phyloP scores from a whole-genome alignment of 2,329 filamentous ascomycete species.

The Paracoccidioides brasiliensis region DNA sequence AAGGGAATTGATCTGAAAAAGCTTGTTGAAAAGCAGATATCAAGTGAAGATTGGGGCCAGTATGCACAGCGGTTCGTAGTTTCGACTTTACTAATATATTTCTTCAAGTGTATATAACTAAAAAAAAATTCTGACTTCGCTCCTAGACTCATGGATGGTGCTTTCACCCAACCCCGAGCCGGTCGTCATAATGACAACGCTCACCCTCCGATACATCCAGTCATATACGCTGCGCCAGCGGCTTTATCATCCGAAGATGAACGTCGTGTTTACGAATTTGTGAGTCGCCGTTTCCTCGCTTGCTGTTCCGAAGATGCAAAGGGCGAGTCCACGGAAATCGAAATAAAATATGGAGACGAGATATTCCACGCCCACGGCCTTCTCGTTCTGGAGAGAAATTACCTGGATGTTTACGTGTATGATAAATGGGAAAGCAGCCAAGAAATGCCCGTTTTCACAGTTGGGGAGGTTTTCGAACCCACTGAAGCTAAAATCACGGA shows the following conservation, averaged over 20 bases:
- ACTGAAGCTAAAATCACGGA: slow-evolving; percentile 80
- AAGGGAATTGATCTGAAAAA: slow-evolving; percentile 70
- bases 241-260: slow-evolving; percentile 50
- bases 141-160: slow-evolving; percentile 52
- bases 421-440: slow-evolving; percentile 90
- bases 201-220: slow-evolving; percentile 91
- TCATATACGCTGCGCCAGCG: slow-evolving; percentile 60
- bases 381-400: slow-evolving; percentile 76
- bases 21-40: slow-evolving; percentile 71
- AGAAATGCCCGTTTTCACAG: slow-evolving; percentile 63
- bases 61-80: slow-evolving; percentile 53
- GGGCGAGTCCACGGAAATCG: slow-evolving; percentile 72
- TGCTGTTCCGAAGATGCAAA: slow-evolving; percentile 92
- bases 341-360: slow-evolving; percentile 73
- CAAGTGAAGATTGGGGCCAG: slow-evolving; percentile 61
- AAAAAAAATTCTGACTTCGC: slow-evolving; percentile 2
- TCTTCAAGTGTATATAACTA: not conserved
- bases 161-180: slow-evolving; percentile 66
- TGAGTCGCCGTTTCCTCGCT: slow-evolving; percentile 80
- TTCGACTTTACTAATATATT: not conserved
- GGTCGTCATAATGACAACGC: slow-evolving; percentile 91
- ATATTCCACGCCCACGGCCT: slow-evolving; percentile 70
- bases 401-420: slow-evolving; percentile 89
- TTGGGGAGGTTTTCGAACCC: slow-evolving; percentile 74
- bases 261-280: slow-evolving; percentile 76